Conservation (phyloP, 345 rosid genomes). For the Carallia brachiata region DNA sequence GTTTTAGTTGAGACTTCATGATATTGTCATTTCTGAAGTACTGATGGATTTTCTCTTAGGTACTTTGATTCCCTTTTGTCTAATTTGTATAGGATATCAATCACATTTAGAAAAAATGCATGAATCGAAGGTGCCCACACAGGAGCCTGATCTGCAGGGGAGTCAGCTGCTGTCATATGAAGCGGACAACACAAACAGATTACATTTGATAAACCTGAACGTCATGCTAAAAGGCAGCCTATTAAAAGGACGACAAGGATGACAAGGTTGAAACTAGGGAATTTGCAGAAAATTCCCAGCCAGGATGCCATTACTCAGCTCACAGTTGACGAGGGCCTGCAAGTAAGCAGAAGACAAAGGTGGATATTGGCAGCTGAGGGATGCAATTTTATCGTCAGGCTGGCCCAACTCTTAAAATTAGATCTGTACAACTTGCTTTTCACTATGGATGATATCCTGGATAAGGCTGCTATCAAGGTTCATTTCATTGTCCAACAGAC, state of each 20-base stretch:
- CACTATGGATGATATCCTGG: neutral
- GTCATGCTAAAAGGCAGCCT: constrained; percentile 30
- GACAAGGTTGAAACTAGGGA: constrained; percentile 25
- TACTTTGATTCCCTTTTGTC: neutral
- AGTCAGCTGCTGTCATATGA: constrained; percentile 57
- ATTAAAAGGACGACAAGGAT: constrained; percentile 35
- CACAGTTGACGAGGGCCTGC: constrained; percentile 39
- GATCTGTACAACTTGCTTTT: neutral
- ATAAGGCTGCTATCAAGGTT: neutral
- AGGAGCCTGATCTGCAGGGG: constrained; percentile 72
- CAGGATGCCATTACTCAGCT: constrained; percentile 29
- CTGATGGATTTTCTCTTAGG: neutral
- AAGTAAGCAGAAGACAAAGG: constrained; percentile 26
- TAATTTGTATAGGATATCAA: constrained; percentile 57
- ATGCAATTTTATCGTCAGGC: neutral
- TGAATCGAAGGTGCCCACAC: constrained; percentile 21
- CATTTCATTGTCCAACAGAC: neutral
- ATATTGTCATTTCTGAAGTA: neutral
- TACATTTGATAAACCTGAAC: constrained; percentile 32
- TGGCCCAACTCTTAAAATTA: neutral
- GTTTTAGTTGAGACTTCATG: constrained; percentile 29
- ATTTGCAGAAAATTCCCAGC: constrained; percentile 26
- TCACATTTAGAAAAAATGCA: constrained; percentile 94
- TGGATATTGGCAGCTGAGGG: constrained; percentile 23
- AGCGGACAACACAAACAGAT: constrained; percentile 29